Base-by-base conservation (phyloP, 805 yeast genomes). In the Candida insectorum region DNA sequence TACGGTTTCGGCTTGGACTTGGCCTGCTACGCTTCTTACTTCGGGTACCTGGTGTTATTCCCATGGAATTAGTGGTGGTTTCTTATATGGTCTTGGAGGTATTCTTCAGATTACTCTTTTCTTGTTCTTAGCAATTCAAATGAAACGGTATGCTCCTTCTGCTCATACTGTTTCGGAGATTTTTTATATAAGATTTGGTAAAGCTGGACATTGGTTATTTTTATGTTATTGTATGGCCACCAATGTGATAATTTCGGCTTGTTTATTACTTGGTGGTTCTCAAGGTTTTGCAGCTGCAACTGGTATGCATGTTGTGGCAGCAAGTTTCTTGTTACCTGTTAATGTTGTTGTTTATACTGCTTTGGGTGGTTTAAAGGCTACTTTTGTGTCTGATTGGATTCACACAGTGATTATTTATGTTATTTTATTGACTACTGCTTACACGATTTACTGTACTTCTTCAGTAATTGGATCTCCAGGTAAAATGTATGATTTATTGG, bases 211-310 rank as follows among this genome's bases (percentile, higher is more conserved):
- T 33, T 34, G 53, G 33, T 38, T 46, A 8, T 56, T 49, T 30
- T 36, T 53, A 27, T 42, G 46, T 37, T 52, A 48, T 33, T 56
- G 56, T 6, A 35, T 56, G 14, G 44, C 45, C 5, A 49, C 54
- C 23, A 56, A 22, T 48, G 44, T 52, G 2, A 36, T 50, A 24
- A 49, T 47, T 13, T 40, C 53, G 17, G 38, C 52, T 4, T 48
- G 49, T 29, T 42, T 51, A 15, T 35, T 52, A 16, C 34, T 52
- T 10, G 52, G 52, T 38, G 95, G 95, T 15, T 77, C 91, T 25
- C 88, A 93, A 2, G 83, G 85, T 4, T 79, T 86, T 37, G 67
- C 65, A 41, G 81, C 79, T 45, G 65, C 86, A 40, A 86, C 95
- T 3, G 96, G 96, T 1, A 63, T 66, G 65, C 65, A 80, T 54